Base-by-base conservation (phyloP, 345 rosid species). In the Eucalyptus polybractea region DNA sequence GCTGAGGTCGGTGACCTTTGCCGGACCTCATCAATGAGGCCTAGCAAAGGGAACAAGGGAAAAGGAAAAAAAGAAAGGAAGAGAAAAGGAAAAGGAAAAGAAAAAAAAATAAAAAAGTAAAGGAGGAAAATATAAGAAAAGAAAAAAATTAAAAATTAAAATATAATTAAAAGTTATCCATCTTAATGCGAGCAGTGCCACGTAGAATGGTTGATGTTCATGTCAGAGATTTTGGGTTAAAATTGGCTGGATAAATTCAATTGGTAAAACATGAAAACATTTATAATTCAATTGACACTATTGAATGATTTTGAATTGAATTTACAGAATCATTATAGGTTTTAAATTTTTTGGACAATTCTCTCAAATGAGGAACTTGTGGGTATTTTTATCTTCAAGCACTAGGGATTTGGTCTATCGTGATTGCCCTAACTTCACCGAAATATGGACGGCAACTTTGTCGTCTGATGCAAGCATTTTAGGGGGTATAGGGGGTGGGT, bases 161-260 rank as follows among this genome's bases (percentile, higher is more conserved):
- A 67, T 0, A 15, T 13, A 2, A 31, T 8, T 9, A 67, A 67
- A 31, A 67, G 5, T 67, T 67, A 31, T 67, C 0, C 2, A 31
- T 17, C 1, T n/a, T 15, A 31, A 16, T 7, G 0, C 2, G 0
- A 0, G 0, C 0, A 1, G 2, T 67, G 3, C 1, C 6, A 15
- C 0, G 0, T 67, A 67, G 0, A 1, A 67, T 3, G 6, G 1
- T 31, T 31, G 3, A 7, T 9, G 21, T 67, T 19, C 0, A n/a
- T n/a, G n/a, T n/a, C n/a, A n/a, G n/a, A n/a, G n/a, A n/a, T n/a
- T n/a, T n/a, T n/a, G n/a, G n/a, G n/a, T n/a, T n/a, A n/a, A n/a
- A n/a, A n/a, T n/a, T n/a, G n/a, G n/a, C n/a, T n/a, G n/a, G n/a
- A n/a, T n/a, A n/a, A n/a, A n/a, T n/a, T n/a, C n/a, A 67, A 31